These are phyloP conservation scores for Cercophora scortea DNA, from an alignment of 495 filamentous ascomycete species.

Conservation along the genomic window DNA sequence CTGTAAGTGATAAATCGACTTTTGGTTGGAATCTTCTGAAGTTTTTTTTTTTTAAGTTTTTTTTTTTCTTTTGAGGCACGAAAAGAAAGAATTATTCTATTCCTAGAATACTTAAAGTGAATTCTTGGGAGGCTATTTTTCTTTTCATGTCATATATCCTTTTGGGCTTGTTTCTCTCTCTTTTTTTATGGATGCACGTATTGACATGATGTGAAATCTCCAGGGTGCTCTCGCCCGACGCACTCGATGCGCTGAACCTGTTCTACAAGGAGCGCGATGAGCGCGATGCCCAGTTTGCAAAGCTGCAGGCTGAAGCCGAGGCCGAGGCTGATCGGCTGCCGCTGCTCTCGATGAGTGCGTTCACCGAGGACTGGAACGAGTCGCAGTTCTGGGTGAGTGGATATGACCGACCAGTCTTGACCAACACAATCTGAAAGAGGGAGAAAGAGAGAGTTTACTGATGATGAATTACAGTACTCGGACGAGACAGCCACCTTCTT, in stretches of 20 bases:
- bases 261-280: conserved; percentile 65
- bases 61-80: not conserved
- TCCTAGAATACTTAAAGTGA: not conserved
- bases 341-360: conserved; percentile 59
- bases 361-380: conserved; percentile 75
- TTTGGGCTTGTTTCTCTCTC: too few species aligned
- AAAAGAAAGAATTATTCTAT: not conserved
- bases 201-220: not conserved
- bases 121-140: not conserved
- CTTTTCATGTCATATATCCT: not conserved
- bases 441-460: not conserved
- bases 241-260: conserved; percentile 55
- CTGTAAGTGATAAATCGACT: conserved; percentile 30
- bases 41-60: not conserved
- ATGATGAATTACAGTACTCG: conserved; percentile 47
- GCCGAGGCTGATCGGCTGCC: not conserved
- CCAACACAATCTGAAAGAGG: too few species aligned
- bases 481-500: conserved; percentile 56
- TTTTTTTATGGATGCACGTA: too few species aligned
- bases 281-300: conserved; percentile 55
- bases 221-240: conserved; percentile 49
- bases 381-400: conserved; percentile 66
- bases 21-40: too few species aligned
- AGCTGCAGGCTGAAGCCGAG: conserved; percentile 35
- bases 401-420: not conserved